Conservation (phyloP, 257 asterid species). For the Plectranthus barbatus region DNA sequence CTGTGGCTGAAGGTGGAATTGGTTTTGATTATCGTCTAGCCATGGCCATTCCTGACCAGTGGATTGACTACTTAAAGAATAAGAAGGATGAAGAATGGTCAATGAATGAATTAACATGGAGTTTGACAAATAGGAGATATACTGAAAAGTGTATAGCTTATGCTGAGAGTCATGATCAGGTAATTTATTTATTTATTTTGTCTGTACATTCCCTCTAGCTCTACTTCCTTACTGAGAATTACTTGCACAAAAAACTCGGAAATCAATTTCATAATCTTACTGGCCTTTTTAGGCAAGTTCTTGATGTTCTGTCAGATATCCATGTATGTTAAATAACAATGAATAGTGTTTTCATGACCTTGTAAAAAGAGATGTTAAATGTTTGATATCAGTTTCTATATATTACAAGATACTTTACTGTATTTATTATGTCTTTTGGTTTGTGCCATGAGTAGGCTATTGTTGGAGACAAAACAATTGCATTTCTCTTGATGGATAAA, state of each 20-base stretch:
- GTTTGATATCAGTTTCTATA: neutral
- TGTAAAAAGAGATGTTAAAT: neutral
- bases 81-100: slow-evolving; percentile 82
- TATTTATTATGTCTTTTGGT: slow-evolving; percentile 8
- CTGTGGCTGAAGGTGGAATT: slow-evolving; percentile 78
- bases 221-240: neutral
- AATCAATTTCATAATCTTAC: neutral
- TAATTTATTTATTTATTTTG: slow-evolving; percentile 22
- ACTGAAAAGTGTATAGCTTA: slow-evolving; percentile 91
- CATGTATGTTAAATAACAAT: neutral
- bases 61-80: slow-evolving; percentile 85
- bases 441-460: slow-evolving; percentile 52
- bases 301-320: neutral
- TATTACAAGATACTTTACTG: neutral
- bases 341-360: neutral
- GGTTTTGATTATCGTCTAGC: slow-evolving; percentile 97
- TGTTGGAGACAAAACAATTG: slow-evolving; percentile 93
- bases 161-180: slow-evolving; percentile 99
- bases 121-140: slow-evolving; percentile 87
- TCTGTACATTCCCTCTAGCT: neutral
- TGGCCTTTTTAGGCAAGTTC: slow-evolving; percentile 3
- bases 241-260: neutral
- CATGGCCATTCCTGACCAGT: slow-evolving; percentile 96
- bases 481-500: slow-evolving; percentile 85
- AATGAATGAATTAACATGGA: slow-evolving; percentile 62